Conservation (phyloP, 176 grass and related monocot species). For the Miscanthus lutarioriparius region DNA sequence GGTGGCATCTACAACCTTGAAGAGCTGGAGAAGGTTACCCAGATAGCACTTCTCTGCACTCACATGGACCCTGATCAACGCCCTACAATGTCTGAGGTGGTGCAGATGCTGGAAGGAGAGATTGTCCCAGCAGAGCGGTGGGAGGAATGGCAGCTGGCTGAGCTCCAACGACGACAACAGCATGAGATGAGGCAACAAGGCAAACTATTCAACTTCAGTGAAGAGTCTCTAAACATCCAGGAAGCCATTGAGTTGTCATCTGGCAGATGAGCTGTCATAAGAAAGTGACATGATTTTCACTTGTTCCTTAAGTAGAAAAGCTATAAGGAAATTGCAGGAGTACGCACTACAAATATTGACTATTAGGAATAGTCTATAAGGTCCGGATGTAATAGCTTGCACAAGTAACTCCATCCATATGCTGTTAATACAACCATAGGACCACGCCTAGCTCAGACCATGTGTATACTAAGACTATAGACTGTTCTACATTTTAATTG, state of each 20-base stretch:
- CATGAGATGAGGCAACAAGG: conserved; percentile 61
- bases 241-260: conserved; percentile 70
- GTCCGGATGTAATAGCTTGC: conserved; percentile 1
- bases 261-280: conserved; percentile 54
- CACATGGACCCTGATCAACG: conserved; percentile 49
- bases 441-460: neutral
- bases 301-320: conserved; percentile 18
- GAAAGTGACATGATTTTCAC: conserved; percentile 16
- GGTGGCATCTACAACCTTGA: conserved; percentile 32
- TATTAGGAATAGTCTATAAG: conserved; percentile 28
- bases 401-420: conserved; percentile 10
- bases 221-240: conserved; percentile 58
- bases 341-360: neutral
- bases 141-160: conserved; percentile 72
- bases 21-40: conserved; percentile 55
- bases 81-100: conserved; percentile 80
- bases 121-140: conserved; percentile 48
- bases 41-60: conserved; percentile 86
- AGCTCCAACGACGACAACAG: conserved; percentile 45
- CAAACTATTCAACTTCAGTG: conserved; percentile 53
- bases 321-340: conserved; percentile 22
- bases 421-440: conserved; percentile 1
- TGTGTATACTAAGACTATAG: neutral
- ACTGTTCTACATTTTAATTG: conserved; percentile 1
- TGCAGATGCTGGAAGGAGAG: conserved; percentile 80